Percentiles rank a stretch among this genome's conserved stretches.
Conservation (phyloP, 202 grass and related monocot species). For the Alloteropsis angusta region DNA sequence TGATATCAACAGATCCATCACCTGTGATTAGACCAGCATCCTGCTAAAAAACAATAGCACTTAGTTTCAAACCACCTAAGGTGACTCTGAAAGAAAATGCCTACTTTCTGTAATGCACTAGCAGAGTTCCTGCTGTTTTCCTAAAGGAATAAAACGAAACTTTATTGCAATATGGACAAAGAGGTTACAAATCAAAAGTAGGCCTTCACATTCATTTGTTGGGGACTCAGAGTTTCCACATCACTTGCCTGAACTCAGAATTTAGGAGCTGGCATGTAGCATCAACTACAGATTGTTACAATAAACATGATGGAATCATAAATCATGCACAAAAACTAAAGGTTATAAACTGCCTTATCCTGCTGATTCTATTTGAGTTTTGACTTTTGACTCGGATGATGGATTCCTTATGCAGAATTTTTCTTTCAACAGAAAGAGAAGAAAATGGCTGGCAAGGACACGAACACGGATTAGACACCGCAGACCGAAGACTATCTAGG, state of each 20-base stretch:
- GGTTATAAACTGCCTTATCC: background rate
- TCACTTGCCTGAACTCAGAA: background rate
- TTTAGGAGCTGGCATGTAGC: background rate
- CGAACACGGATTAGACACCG: background rate
- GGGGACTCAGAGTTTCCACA: background rate
- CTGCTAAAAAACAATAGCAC: conserved; percentile 30
- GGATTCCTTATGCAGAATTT: background rate
- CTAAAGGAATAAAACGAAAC: background rate
- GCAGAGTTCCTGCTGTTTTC: background rate
- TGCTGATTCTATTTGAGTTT: background rate
- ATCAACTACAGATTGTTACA: background rate
- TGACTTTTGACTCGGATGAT: background rate
- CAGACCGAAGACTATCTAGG: background rate
- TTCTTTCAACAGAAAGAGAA: background rate
- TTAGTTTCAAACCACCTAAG: background rate
- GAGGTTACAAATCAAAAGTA: background rate
- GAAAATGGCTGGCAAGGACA: background rate
- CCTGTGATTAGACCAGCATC: conserved; percentile 32
- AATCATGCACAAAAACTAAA: background rate
- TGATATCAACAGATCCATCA: conserved; percentile 55
- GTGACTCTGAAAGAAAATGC: background rate
- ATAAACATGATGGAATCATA: background rate
- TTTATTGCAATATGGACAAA: background rate
- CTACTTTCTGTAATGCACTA: background rate
- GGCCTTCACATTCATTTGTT: too few species aligned